These are phyloP conservation scores for Leptodontidium sp. DNA, from an alignment of 2,329 filamentous ascomycete genomes.

Conservation along the genomic window DNA sequence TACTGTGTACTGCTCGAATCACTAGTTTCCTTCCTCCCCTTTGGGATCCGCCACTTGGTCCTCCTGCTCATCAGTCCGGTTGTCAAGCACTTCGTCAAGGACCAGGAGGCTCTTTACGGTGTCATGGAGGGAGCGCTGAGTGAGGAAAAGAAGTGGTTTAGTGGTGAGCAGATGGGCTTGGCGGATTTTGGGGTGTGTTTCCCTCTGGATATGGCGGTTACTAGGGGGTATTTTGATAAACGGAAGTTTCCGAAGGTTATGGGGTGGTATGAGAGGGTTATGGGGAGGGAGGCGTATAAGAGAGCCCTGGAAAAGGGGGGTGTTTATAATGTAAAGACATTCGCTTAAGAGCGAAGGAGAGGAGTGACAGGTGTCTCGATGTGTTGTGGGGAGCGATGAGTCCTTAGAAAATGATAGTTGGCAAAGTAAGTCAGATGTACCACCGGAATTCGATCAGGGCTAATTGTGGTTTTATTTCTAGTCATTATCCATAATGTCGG, in stretches of 20 bases:
- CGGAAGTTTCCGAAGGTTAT: conserved; percentile 42
- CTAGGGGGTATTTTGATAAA: conserved; percentile 42
- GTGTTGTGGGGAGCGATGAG: too few relatives aligned
- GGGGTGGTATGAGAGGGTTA: conserved; percentile 39
- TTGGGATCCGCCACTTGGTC: conserved; percentile 37
- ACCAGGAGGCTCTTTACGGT: conserved; percentile 34
- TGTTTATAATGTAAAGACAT: conserved; percentile 36
- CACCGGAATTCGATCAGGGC: too few relatives aligned
- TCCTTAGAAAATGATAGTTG: too few relatives aligned
- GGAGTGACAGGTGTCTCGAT: too few relatives aligned
- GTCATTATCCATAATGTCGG: too few relatives aligned
- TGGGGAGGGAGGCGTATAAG: conserved; percentile 37
- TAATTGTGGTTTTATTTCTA: too few relatives aligned
- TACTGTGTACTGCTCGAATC: conserved; percentile 37
- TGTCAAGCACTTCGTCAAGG: conserved; percentile 33
- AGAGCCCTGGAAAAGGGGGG: conserved; percentile 38
- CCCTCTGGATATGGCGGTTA: conserved; percentile 42
- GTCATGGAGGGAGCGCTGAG: conserved; percentile 42
- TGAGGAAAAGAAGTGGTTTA: conserved; percentile 42
- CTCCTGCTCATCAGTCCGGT: conserved; percentile 38
- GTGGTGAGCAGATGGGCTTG: conserved; percentile 41
- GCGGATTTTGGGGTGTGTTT: conserved; percentile 45
- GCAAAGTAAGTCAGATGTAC: too few relatives aligned
- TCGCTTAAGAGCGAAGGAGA: conserved; percentile 25
- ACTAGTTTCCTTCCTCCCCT: conserved; percentile 35